Evolutionary conservation across 2,329 filamentous ascomycete species (phyloP), one percentile per base, ranked within the genome.

Genomic region (Fusarium odoratissimum): DNA sequence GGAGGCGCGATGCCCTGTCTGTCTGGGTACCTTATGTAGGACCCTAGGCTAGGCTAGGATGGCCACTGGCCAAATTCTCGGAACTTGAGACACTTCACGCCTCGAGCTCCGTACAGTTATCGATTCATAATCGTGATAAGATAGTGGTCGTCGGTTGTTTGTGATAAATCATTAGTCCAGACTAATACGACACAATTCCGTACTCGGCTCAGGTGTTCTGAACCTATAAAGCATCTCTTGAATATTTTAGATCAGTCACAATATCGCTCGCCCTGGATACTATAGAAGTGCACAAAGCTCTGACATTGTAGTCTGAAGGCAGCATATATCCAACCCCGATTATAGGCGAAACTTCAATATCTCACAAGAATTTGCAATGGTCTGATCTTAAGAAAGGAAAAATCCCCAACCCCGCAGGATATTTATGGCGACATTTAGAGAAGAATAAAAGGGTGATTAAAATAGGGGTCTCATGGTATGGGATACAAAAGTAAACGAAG

Each of bases 1-100:
- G 52, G 71, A 69, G 71, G 64, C 25, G 60, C 33, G 48, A 74
- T 71, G 67, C 58, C 67, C 46, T 68, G 54, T 37, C 33, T 35
- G 40, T 33, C 58, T 68, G 51, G 40, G 30, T 54, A 48, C 46
- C 46, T 49, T 19, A 51, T 10, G 60, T 45, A 51, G 48, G 48
- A 35, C 21, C 48, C n/a, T 41, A 40, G 35, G 33, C 54, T 37
- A 37, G 49, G 49, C 49, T n/a, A 30, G 28, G 41, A 57, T 30
- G 30, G 23, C 31, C 44, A 46, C 52, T 57, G 68, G 64, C 55
- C 40, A 56, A 38, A 40, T 42, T 23, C 40, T 56, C 48, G 46
- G 48, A 41, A 61, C 61, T 72, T 72, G 71, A 73, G 71, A 73
- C 71, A 68, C 48, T 72, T 49, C 62, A 73, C 44, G 71, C 71